Evolutionary conservation across 2,329 filamentous ascomycete species (phyloP).

Genomic region (Parasarocladium wereldwijsianum): DNA sequence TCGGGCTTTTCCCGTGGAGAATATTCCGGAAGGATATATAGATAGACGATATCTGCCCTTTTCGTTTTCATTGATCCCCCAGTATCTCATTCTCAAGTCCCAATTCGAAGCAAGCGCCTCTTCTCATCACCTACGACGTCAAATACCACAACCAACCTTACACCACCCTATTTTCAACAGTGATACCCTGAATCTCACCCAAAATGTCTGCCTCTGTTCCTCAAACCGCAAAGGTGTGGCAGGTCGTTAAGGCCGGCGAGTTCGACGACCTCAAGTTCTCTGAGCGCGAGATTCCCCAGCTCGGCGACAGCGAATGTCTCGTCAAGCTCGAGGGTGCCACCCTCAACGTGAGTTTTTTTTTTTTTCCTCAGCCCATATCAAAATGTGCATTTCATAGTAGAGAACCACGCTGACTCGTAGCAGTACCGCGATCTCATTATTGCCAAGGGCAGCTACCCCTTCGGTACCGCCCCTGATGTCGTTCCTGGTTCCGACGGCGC

Average conservation of each 20-base stretch:
- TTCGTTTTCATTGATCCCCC: too few species aligned
- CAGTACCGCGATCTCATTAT: slow-evolving; percentile 38
- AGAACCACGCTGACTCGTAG: slow-evolving; percentile 1
- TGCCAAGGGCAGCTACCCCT: slow-evolving; percentile 30
- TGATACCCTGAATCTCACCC: not conserved
- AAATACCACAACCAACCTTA: too few species aligned
- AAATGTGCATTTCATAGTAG: not conserved
- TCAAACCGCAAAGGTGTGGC: slow-evolving; percentile 41
- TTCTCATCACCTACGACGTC: too few species aligned
- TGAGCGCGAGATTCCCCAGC: slow-evolving; percentile 39
- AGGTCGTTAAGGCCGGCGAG: slow-evolving; percentile 30
- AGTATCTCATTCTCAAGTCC: too few species aligned
- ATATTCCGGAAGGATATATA: too few species aligned
- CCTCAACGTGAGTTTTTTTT: slow-evolving; percentile 24
- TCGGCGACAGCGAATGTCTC: slow-evolving; percentile 58
- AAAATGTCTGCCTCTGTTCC: slow-evolving; percentile 7
- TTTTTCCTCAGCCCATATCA: not conserved
- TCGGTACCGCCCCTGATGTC: slow-evolving; percentile 25
- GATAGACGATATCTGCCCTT: too few species aligned
- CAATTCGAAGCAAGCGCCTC: too few species aligned
- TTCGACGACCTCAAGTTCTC: slow-evolving; percentile 46
- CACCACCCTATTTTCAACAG: too few species aligned
- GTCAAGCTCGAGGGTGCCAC: slow-evolving; percentile 45
- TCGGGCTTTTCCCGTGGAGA: too few species aligned
- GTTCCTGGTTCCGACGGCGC: slow-evolving; percentile 38